phyloP scores from a whole-genome alignment of 257 asterid species.

The Cordia subcordata region DNA sequence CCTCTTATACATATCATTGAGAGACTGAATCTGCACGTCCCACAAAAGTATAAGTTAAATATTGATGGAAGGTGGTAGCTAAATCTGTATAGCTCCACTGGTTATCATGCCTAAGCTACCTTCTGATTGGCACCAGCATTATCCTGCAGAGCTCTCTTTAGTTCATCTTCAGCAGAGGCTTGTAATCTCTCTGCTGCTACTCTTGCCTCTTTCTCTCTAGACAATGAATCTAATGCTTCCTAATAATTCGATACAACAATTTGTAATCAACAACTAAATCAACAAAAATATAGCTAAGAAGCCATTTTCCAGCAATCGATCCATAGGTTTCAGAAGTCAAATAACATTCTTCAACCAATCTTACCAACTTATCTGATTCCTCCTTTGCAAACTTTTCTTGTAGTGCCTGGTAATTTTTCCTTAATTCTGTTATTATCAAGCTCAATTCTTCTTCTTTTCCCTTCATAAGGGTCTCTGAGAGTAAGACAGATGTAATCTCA shows the following conservation, averaged over 20 bases:
- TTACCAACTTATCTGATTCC: conserved; percentile 68
- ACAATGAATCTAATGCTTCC: conserved; percentile 72
- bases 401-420: conserved; percentile 56
- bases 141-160: conserved; percentile 64
- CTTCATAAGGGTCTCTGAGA: conserved; percentile 59
- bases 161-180: conserved; percentile 69
- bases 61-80: neutral
- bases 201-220: conserved; percentile 66
- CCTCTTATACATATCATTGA: conserved; percentile 68
- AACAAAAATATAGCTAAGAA: neutral
- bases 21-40: conserved; percentile 66
- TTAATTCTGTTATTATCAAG: conserved; percentile 65
- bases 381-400: conserved; percentile 68
- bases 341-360: conserved; percentile 5
- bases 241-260: conserved; percentile 21
- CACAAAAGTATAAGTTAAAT: neutral
- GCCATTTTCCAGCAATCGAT: neutral
- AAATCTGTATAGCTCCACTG: neutral
- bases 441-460: conserved; percentile 80
- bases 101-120: conserved; percentile 28
- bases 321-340: neutral
- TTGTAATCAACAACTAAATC: neutral
- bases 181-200: conserved; percentile 63
- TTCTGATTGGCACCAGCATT: conserved; percentile 50
- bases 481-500: conserved; percentile 1